Conservation (phyloP, 2,329 filamentous ascomycete species). For the Hypocreales sp. region DNA sequence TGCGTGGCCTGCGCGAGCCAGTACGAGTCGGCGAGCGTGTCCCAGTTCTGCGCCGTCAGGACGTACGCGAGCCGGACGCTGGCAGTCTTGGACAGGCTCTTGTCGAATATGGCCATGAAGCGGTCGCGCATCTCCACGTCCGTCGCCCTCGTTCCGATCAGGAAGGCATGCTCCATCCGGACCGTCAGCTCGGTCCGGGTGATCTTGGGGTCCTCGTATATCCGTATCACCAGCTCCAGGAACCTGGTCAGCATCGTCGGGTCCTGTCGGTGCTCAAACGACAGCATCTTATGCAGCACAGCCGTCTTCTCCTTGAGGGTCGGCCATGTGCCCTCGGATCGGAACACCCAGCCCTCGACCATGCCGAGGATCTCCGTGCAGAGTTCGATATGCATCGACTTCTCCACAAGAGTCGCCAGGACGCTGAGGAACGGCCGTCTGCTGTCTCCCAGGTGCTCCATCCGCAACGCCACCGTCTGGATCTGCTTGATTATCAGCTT, state of each 20-base stretch:
- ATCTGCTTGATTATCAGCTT: slow-evolving; percentile 89
- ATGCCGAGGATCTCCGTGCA: slow-evolving; percentile 89
- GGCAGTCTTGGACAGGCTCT: slow-evolving; percentile 82
- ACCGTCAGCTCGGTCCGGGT: slow-evolving; percentile 91
- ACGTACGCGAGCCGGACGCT: slow-evolving; percentile 82
- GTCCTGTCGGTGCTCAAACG: slow-evolving; percentile 77
- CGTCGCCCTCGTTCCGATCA: slow-evolving; percentile 83
- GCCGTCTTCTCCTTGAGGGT: slow-evolving; percentile 98
- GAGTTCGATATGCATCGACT: slow-evolving; percentile 72
- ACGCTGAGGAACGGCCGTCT: slow-evolving; percentile 89
- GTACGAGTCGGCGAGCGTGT: slow-evolving; percentile 84
- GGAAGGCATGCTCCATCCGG: slow-evolving; percentile 92
- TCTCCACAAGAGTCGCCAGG: slow-evolving; percentile 85
- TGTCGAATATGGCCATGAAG: slow-evolving; percentile 93
- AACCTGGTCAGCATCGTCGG: slow-evolving; percentile 82
- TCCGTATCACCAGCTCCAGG: slow-evolving; percentile 86
- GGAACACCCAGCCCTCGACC: slow-evolving; percentile 93
- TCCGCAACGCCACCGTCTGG: slow-evolving; percentile 78
- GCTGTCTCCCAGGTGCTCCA: slow-evolving; percentile 85
- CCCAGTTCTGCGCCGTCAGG: slow-evolving; percentile 88
- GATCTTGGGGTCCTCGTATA: slow-evolving; percentile 96
- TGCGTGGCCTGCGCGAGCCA: slow-evolving; percentile 95
- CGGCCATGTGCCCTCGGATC: slow-evolving; percentile 86
- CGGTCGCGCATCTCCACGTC: slow-evolving; percentile 95
- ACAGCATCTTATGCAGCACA: slow-evolving; percentile 96